Base-by-base conservation (phyloP, 345 rosid genomes). In the Abelmoschus esculentus region DNA sequence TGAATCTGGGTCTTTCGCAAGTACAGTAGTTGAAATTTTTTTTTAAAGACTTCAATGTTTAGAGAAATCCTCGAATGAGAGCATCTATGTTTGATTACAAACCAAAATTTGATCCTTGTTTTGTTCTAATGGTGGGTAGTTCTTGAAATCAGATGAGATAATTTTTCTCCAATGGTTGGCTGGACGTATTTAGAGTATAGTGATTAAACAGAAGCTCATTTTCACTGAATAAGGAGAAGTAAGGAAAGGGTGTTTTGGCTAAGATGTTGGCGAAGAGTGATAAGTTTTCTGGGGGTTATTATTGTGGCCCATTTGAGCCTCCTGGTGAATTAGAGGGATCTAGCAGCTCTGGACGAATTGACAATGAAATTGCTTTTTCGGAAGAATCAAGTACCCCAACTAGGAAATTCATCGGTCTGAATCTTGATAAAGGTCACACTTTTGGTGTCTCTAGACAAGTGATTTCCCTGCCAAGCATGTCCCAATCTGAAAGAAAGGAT, bases 321-420 rank as follows among this genome's bases (percentile, higher is more conserved):
- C 83, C 82, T 50, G 90, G 84, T 76, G 96, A 91, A 70, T 91
- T 89, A 0, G 93, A 91, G 80, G 97, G 91, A 26, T 86, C 89
- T 83, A 96, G 96, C 47, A 84, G 89, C 79, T 89, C 88, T 0
- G 91, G 91, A 19, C 87, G 86, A 61, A 83, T 85, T 53, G 92
- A 87, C 55, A 80, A 81, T 0, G 92, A 86, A 79, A 81, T 91
- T 53, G 83, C 82, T 22, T 93, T 86, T 63, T 90, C 92, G 17
- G 95, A 86, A 82, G 84, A 84, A 70, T 85, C 90, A 53, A 80
- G 84, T 62, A 75, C 80, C n/a, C 90, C 90, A 2, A 71, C 67
- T 4, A 82, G 87, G 70, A 93, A 84, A 78, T 82, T 83, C 61
- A 81, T 84, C 36, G 85, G 73, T 74, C 72, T 88, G 76, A 89